A percentile compares a stretch with the other conserved stretches of the same genome.
phyloP scores from a whole-genome alignment of 345 rosid species.

The Brassica juncea region DNA sequence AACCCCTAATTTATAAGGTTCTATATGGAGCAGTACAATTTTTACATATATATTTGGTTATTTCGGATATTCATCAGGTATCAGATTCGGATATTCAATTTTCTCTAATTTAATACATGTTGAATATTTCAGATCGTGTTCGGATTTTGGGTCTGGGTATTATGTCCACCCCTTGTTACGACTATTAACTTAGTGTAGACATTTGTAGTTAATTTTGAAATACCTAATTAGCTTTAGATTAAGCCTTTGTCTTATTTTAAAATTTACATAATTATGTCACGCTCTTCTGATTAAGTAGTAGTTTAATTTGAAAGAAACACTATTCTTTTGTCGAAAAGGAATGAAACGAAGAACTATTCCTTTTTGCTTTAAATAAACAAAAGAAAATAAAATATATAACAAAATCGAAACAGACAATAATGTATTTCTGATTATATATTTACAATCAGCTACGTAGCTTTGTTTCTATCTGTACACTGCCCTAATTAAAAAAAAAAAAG shows the following conservation, averaged over 20 bases:
- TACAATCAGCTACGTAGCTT: neutral
- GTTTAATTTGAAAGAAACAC: neutral
- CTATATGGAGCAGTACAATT: no score
- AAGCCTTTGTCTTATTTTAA: neutral
- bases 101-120: no score
- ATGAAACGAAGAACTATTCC: neutral
- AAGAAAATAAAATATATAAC: neutral
- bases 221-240: neutral
- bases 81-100: no score
- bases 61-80: no score
- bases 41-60: no score
- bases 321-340: neutral
- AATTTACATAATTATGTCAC: neutral
- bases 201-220: no score
- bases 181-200: no score
- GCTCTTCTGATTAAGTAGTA: neutral
- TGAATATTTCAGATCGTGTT: no score
- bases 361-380: neutral
- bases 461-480: neutral
- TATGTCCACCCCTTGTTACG: no score
- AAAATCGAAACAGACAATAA: no score
- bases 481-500: neutral
- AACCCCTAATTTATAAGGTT: neutral
- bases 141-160: no score
- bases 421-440: neutral